Evolutionary conservation across 2,329 filamentous ascomycete genomes (phyloP).

Genomic region (Ophiostoma montium): DNA sequence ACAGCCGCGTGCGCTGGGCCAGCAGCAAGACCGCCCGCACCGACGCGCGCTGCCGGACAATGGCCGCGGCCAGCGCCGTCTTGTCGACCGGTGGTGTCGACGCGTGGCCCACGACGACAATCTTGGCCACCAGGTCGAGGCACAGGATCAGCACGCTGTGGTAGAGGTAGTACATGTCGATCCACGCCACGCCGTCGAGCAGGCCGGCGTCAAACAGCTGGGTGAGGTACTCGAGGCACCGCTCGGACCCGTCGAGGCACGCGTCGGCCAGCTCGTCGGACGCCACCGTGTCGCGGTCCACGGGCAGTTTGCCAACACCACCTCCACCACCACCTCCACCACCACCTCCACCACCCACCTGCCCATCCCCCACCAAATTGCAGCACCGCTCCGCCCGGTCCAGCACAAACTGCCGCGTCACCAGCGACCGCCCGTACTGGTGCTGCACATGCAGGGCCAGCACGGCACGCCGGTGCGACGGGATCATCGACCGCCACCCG

Average conservation of each 20-base stretch:
- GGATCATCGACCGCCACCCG: slow-evolving; percentile 24
- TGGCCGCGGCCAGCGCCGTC: background rate
- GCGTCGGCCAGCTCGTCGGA: slow-evolving; percentile 10
- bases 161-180: slow-evolving; percentile 26
- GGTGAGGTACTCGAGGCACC: slow-evolving; percentile 20
- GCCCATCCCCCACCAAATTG: background rate
- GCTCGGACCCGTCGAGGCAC: slow-evolving; percentile 24
- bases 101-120: background rate
- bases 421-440: slow-evolving; percentile 25
- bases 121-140: slow-evolving; percentile 10
- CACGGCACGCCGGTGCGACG: slow-evolving; percentile 25
- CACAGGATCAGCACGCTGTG: slow-evolving; percentile 10
- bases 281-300: background rate
- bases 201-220: slow-evolving; percentile 22
- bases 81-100: background rate
- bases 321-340: background rate
- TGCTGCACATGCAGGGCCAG: slow-evolving; percentile 25
- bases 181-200: slow-evolving; percentile 26
- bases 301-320: background rate
- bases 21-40: slow-evolving; percentile 7
- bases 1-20: slow-evolving; percentile 4
- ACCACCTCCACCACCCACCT: background rate
- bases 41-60: slow-evolving; percentile 2
- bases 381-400: slow-evolving; percentile 7
- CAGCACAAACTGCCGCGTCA: slow-evolving; percentile 10